phyloP scores from a whole-genome alignment of 1,139 yeast genomes.

The Neolecta irregularis region DNA sequence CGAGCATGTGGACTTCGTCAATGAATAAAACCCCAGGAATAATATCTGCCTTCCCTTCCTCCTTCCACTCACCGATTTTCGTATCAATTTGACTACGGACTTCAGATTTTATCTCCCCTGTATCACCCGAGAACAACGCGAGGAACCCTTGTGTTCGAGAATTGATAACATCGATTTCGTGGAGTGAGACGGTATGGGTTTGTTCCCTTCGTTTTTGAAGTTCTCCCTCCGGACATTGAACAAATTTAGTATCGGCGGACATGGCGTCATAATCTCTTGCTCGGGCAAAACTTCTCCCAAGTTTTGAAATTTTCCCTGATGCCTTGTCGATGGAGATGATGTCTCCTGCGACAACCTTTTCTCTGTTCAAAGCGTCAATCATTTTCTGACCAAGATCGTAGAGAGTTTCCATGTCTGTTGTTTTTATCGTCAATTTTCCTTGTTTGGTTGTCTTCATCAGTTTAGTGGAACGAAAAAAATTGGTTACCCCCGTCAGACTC shows the following conservation, averaged over 20 bases:
- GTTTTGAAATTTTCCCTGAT: conserved; percentile 79
- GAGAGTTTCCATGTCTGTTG: conserved; percentile 98
- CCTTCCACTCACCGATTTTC: conserved; percentile 97
- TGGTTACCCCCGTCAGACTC: conserved; percentile 55
- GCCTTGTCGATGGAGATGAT: conserved; percentile 93
- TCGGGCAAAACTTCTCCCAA: conserved; percentile 89
- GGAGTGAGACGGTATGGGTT: conserved; percentile 89
- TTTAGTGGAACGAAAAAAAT: not conserved
- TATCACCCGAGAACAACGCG: conserved; percentile 91
- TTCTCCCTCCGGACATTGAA: conserved; percentile 98
- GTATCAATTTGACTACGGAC: conserved; percentile 94
- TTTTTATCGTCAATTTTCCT: conserved; percentile 90
- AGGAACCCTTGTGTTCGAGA: conserved; percentile 95
- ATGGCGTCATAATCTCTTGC: conserved; percentile 97
- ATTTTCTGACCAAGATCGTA: conserved; percentile 93
- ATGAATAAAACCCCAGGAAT: conserved; percentile 97
- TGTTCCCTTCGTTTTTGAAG: conserved; percentile 88
- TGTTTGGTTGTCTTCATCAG: conserved; percentile 46
- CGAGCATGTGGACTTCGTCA: conserved; percentile 98
- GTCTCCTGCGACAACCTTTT: conserved; percentile 94
- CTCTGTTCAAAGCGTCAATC: conserved; percentile 91
- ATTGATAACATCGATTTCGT: conserved; percentile 95
- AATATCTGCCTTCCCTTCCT: conserved; percentile 97
- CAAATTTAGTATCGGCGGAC: conserved; percentile 97
- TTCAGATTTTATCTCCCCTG: conserved; percentile 92